These are phyloP conservation scores for Epichloe bromicola DNA, from an alignment of 2,329 filamentous ascomycete genomes.

Conservation along the genomic window DNA sequence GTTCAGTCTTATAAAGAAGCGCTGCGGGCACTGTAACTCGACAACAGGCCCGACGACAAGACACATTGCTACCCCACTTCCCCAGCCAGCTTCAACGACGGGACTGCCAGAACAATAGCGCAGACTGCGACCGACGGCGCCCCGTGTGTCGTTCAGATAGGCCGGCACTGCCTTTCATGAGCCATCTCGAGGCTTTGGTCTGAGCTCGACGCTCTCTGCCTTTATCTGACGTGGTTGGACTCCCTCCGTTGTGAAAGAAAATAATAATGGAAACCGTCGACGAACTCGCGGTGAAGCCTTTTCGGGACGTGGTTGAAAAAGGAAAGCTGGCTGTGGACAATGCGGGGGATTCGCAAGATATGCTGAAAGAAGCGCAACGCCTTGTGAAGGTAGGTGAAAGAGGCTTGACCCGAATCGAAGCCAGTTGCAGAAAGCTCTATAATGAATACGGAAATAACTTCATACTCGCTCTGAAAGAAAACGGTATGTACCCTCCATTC, in stretches of 20 bases:
- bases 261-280: conserved; percentile 25
- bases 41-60: background rate
- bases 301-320: conserved; percentile 40
- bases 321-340: conserved; percentile 33
- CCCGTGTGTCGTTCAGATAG: background rate
- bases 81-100: background rate
- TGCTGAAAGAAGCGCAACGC: conserved; percentile 36
- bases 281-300: conserved; percentile 36
- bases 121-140: background rate
- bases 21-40: background rate
- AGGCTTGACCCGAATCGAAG: conserved; percentile 36
- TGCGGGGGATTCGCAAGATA: conserved; percentile 30
- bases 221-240: background rate
- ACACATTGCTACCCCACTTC: background rate
- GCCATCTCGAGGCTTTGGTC: background rate
- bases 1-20: background rate
- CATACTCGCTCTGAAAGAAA: conserved; percentile 37
- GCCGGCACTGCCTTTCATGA: background rate
- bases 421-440: conserved; percentile 33
- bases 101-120: background rate
- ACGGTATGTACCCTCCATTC: conserved; percentile 27
- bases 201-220: background rate
- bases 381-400: conserved; percentile 36
- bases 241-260: background rate
- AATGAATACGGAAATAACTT: conserved; percentile 38